Evolutionary conservation across 352 stramenopile species (phyloP), one percentile per base, ranked within the genome.

Genomic region (Phytophthora fragariae): DNA sequence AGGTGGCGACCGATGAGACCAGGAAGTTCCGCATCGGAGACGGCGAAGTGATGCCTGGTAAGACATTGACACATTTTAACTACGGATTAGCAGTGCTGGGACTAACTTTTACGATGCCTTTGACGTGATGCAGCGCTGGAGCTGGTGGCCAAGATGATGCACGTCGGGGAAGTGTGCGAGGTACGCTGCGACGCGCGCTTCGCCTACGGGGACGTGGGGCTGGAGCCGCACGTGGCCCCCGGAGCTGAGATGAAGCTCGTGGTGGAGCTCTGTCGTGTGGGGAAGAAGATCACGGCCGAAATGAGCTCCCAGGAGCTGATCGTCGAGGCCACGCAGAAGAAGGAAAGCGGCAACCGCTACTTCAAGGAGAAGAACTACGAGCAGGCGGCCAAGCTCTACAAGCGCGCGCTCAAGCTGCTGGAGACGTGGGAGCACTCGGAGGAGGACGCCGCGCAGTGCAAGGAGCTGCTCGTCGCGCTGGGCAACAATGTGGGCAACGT

Each of bases 401-500:
- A 95, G 73, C 81, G 84, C 46, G 86, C 89, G 58, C 82, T 95
- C 41, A 94, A 94, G 76, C 79, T 95, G 49, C 73, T 95, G 46
- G 89, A 94, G 61, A 83, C 76, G 57, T 94, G 85, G 84, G 84
- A 95, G 53, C 83, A 84, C 61, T 80, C 72, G 19, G 83, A 90
- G 0, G 79, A 87, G 44, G 79, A 85, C 55, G 65, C 71, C n/a
- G 47, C 59, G 19, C 69, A 83, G 67, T 95, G 89, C 77, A 93
- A 93, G 60, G 81, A 89, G 52, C 76, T 95, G 68, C 78, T 95
- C 14, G 75, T 94, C 31, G 86, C 86, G 24, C 68, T 95, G 12
- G 89, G 86, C 33, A 95, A 95, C 76, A 95, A 95, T 63, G 86
- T 95, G 15, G 89, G 76, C 50, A 95, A 95, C 54, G 89, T 95